Evolutionary conservation across 192 early-diverging fungal genomes (phyloP).

Genomic region (Podila verticillata): DNA sequence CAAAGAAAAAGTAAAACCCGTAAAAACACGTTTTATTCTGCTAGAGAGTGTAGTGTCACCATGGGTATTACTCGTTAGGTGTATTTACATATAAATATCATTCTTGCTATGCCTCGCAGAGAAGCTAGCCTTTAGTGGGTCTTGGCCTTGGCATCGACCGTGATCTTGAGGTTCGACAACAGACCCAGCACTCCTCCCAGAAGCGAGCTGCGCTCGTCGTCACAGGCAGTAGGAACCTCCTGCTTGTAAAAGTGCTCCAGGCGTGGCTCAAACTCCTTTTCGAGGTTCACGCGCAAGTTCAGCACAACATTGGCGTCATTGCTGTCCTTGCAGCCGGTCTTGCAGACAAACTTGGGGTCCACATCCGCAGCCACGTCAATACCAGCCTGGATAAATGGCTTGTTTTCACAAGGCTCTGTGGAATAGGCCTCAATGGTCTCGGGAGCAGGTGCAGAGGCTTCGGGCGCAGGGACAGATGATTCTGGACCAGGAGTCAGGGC

Average conservation of each 20-base stretch:
- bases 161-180: not conserved
- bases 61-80: no score
- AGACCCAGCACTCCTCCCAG: slow-evolving; percentile 4
- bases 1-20: no score
- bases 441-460: not conserved
- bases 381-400: not conserved
- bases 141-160: slow-evolving; percentile 5
- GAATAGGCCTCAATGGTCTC: not conserved
- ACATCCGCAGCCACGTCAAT: slow-evolving; percentile 11
- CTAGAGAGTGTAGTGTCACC: no score
- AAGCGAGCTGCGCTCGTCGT: slow-evolving; percentile 3
- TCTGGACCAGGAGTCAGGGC: not conserved
- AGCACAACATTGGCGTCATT: slow-evolving; percentile 25
- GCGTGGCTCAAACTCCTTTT: slow-evolving; percentile 13
- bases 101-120: no score
- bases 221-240: slow-evolving; percentile 24
- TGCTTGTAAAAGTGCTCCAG: slow-evolving; percentile 19
- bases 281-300: slow-evolving; percentile 19
- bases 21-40: no score
- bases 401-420: not conserved
- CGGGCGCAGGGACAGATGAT: not conserved
- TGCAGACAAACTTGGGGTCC: slow-evolving; percentile 37
- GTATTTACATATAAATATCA: no score
- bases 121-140: not conserved
- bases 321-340: slow-evolving; percentile 35